Base-by-base conservation (phyloP, 2,329 filamentous ascomycete species). In the Arthrobotrys megalospora region DNA sequence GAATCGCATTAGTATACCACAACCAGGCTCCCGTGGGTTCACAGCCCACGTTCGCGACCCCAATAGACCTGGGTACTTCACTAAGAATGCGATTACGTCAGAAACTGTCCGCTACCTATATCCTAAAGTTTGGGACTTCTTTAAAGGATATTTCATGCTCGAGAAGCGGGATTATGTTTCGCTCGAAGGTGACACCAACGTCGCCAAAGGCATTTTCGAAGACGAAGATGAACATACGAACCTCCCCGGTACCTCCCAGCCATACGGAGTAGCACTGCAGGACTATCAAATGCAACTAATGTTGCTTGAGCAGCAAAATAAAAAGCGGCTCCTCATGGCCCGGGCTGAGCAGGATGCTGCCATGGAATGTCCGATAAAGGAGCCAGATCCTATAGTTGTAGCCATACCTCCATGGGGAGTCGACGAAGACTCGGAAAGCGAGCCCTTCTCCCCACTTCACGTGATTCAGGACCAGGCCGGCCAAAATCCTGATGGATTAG, bases 271-370 rank as follows among this genome's bases (percentile, higher is more conserved):
- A 12, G 79, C 48, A 7, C 28, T 67, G 38, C 81, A 75, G 24
- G 76, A 81, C 28, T 81, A 80, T 67, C 68, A 81, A 58, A 66
- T 66, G 62, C 79, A 81, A 36, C 62, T 82, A 8, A 80, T 80
- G 80, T 14, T 80, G 1, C 48, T 81, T n/a, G 81, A 81, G 34
- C 58, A 80, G 16, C 63, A 80, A 36, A 82, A 81, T 50, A 81
- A 80, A 69, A 80, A 71, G 43, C 68, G 80, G 43, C 28, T 80
- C 12, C 47, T 75, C 28, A 67, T 79, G 66, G 76, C 76, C 6
- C 67, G 76, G 32, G 12, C 41, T 14, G 68, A 72, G 38, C 41
- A 63, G 8, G 55, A 64, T 1, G 19, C 19, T 7, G 6, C 16
- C 11, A 2, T 2, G 7, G 2, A 60, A 8, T 60, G 55, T 6